These are phyloP conservation scores for Tolypocladium ophioglossoides DNA, from an alignment of 2,329 filamentous ascomycete genomes.

Conservation along the genomic window DNA sequence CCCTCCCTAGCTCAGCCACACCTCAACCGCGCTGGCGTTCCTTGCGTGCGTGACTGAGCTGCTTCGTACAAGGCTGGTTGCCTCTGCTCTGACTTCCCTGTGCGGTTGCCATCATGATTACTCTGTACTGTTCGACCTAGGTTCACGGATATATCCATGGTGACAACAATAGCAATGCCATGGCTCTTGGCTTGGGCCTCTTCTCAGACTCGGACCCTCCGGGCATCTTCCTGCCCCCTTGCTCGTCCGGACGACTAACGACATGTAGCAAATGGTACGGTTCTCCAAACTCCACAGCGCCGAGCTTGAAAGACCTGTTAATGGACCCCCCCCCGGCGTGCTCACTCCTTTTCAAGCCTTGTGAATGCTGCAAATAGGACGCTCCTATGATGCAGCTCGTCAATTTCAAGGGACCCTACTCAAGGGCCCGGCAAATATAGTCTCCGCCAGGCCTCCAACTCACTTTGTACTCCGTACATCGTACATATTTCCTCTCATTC, in stretches of 20 bases:
- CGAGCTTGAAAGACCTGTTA: background rate
- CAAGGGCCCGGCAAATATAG: background rate
- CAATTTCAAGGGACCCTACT: background rate
- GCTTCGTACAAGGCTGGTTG: too few species aligned
- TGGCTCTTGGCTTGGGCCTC: background rate
- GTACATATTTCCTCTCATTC: constrained; percentile 2
- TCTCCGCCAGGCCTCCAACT: background rate
- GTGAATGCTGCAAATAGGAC: background rate
- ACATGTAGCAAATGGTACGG: background rate
- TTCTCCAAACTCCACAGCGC: background rate
- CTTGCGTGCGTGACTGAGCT: too few species aligned
- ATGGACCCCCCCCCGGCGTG: too few species aligned
- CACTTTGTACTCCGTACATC: too few species aligned
- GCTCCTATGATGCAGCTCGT: background rate
- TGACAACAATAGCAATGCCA: background rate
- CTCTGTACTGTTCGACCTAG: background rate
- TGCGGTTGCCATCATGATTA: background rate
- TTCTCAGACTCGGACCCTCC: background rate
- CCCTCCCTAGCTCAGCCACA: background rate
- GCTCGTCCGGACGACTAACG: background rate
- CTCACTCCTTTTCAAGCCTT: background rate
- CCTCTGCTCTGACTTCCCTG: too few species aligned
- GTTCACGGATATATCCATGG: background rate
- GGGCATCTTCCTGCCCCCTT: background rate
- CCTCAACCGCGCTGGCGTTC: background rate